Evolutionary conservation across 139 green algal genomes (phyloP).

Genomic region (Chlamydomonas asymmetrica): DNA sequence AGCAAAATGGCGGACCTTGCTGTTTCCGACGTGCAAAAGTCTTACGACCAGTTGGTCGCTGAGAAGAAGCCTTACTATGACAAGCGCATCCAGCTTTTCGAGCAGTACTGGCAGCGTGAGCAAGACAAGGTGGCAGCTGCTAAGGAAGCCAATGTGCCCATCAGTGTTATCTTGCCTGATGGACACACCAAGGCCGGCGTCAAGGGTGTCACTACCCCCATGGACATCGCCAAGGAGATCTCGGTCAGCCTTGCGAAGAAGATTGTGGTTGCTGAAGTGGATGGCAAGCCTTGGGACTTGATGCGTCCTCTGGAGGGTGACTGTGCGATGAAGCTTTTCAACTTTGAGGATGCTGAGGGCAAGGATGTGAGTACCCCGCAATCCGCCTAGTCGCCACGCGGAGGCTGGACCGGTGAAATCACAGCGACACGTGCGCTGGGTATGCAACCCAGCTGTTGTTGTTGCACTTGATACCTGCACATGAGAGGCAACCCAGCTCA

Average conservation of each 20-base stretch:
- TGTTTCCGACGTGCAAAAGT: background rate
- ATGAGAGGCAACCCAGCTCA: no score
- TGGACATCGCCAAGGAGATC: slow-evolving; percentile 91
- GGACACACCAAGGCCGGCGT: slow-evolving; percentile 70
- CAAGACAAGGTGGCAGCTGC: slow-evolving; percentile 51
- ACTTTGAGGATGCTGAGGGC: slow-evolving; percentile 87
- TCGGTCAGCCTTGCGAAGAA: slow-evolving; percentile 91
- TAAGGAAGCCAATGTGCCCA: slow-evolving; percentile 52
- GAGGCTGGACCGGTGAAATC: background rate
- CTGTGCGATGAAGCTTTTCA: slow-evolving; percentile 85
- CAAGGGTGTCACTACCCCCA: slow-evolving; percentile 83
- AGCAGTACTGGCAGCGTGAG: slow-evolving; percentile 72
- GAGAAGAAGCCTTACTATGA: slow-evolving; percentile 80
- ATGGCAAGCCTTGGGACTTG: slow-evolving; percentile 89
- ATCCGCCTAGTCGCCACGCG: no score
- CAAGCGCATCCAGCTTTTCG: slow-evolving; percentile 88
- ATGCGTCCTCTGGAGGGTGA: slow-evolving; percentile 84
- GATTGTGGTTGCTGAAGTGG: slow-evolving; percentile 82
- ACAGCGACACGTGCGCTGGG: no score
- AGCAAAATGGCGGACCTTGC: slow-evolving; percentile 16
- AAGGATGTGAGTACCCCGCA: slow-evolving; percentile 83
- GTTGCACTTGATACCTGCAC: no score
- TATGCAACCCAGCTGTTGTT: background rate
- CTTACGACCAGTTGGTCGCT: slow-evolving; percentile 34
- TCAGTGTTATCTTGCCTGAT: slow-evolving; percentile 90